Evolutionary conservation across 495 filamentous ascomycete genomes (phyloP), one percentile per base, ranked within the genome.

Genomic region (Neurospora sp.): DNA sequence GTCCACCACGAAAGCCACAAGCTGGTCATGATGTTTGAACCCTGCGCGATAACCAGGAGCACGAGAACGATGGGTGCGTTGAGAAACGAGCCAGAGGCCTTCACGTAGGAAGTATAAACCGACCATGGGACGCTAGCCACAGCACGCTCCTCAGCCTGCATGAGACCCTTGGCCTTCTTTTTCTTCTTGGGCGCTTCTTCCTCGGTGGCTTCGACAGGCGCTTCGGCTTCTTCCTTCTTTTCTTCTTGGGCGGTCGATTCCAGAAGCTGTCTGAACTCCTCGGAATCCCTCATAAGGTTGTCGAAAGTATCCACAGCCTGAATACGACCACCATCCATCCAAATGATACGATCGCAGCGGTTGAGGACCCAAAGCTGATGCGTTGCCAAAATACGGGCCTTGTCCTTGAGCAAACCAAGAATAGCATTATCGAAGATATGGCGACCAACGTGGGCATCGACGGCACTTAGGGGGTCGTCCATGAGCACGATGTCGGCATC

Each of bases 401-500:
- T 96, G 81, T 95, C 88, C 76, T 92, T 92, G 70, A 99, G 85
- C 37, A 98, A 85, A 38, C 95, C 96, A 69, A 93, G 90, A 69
- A 99, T 98, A 42, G 94, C 96, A 73, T 97, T 90, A 78, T 98
- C 94, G 84, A 99, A 97, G 79, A 99, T 96, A 79, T 97, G 95
- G 18, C 92, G 90, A 14, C 95, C 96, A 71, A 95, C 93, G 75
- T 95, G 92, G 9, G 93, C 92, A 80, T 96, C 93, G 5, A 96
- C 92, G 10, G 93, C 93, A 27, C 90, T 93, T 16, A 96, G 81
- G 5, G 92, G 92, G 78, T 96, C 93, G 74, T 96, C 93, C 88
- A 95, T 89, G n/a, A 96, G 85, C 1, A 95, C 86, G 39, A 94
- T 88, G 73, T 94, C 91, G 9, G 92, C 88, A 75, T 95, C 87